Percentiles rank a stretch among this genome's conserved stretches.
These are phyloP conservation scores for Epichloe scottii DNA, from an alignment of 2,329 filamentous ascomycete genomes.

Conservation along the genomic window DNA sequence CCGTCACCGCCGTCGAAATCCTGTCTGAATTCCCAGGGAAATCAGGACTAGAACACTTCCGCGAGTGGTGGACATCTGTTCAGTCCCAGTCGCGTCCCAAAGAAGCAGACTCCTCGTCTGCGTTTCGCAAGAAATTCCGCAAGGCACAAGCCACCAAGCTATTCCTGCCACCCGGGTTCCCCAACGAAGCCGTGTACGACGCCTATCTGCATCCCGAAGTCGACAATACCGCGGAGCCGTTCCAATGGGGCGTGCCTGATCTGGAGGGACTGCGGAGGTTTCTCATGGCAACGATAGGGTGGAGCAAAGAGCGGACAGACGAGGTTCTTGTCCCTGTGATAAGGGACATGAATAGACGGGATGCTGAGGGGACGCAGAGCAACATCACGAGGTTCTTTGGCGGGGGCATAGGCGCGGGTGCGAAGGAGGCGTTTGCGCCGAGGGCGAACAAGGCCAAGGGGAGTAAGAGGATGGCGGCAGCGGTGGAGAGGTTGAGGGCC, in stretches of 20 bases:
- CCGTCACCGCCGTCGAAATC: constrained; percentile 89
- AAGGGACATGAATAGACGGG: constrained; percentile 81
- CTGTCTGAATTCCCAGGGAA: constrained; percentile 69
- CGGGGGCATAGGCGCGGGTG: constrained; percentile 58
- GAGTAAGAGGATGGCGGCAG: constrained; percentile 64
- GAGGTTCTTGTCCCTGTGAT: constrained; percentile 94
- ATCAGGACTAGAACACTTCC: constrained; percentile 58
- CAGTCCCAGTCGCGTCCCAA: constrained; percentile 55
- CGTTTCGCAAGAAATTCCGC: constrained; percentile 79
- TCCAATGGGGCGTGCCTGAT: constrained; percentile 94
- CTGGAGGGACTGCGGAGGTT: constrained; percentile 73
- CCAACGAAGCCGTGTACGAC: constrained; percentile 61
- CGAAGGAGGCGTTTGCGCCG: constrained; percentile 56
- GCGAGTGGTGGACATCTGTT: constrained; percentile 74
- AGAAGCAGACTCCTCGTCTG: constrained; percentile 42
- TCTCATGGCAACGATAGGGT: constrained; percentile 85
- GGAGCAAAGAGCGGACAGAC: constrained; percentile 83
- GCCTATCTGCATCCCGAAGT: constrained; percentile 84
- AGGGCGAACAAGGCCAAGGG: constrained; percentile 47
- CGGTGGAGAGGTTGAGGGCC: constrained; percentile 52
- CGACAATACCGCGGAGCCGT: constrained; percentile 62
- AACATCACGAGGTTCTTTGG: constrained; percentile 93
- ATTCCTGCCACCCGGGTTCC: constrained; percentile 72
- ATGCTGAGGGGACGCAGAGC: constrained; percentile 80
- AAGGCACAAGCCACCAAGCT: constrained; percentile 69